A percentile compares a stretch with the other conserved stretches of the same genome.
Conservation (phyloP, 177 flowering plant genomes). For the Telopea speciosissima region DNA sequence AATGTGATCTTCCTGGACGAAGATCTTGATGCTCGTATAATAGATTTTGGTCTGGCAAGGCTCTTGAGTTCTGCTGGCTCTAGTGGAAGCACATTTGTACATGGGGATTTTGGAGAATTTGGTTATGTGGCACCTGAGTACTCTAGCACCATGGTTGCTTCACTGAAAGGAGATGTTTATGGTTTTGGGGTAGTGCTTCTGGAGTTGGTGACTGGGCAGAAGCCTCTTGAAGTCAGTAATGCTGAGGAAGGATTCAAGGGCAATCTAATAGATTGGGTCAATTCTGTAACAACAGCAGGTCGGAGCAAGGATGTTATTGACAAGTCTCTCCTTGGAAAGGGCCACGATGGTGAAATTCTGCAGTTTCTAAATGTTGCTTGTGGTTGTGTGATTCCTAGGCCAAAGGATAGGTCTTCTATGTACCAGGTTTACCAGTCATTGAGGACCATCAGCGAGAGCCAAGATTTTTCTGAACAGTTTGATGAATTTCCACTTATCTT, state of each 20-base stretch:
- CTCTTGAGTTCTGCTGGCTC: slow-evolving; percentile 38
- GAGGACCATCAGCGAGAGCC: slow-evolving; percentile 38
- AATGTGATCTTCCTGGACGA: slow-evolving; percentile 59
- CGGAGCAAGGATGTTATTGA: slow-evolving; percentile 48
- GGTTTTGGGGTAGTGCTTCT: slow-evolving; percentile 72
- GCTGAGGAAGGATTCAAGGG: slow-evolving; percentile 63
- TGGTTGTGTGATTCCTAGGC: slow-evolving; percentile 53
- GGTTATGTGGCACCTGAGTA: slow-evolving; percentile 85
- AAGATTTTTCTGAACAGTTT: slow-evolving; percentile 51
- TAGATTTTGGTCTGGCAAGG: slow-evolving; percentile 66
- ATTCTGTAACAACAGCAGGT: slow-evolving; percentile 32
- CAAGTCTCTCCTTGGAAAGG: slow-evolving; percentile 44
- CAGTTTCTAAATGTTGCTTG: slow-evolving; percentile 54
- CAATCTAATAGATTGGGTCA: slow-evolving; percentile 69
- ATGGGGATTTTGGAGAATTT: slow-evolving; percentile 66
- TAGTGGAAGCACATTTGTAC: slow-evolving; percentile 33
- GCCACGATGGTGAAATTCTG: slow-evolving; percentile 55
- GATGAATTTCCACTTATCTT: slow-evolving; percentile 65
- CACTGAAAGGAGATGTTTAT: slow-evolving; percentile 70
- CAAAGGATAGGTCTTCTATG: slow-evolving; percentile 71
- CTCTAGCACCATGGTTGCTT: slow-evolving; percentile 62
- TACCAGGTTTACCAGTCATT: slow-evolving; percentile 56
- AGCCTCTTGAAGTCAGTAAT: slow-evolving; percentile 42
- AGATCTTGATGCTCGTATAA: slow-evolving; percentile 62
- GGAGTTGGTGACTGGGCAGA: slow-evolving; percentile 67